phyloP scores from a whole-genome alignment of 495 filamentous ascomycete genomes.

The Tricharina praecox region DNA sequence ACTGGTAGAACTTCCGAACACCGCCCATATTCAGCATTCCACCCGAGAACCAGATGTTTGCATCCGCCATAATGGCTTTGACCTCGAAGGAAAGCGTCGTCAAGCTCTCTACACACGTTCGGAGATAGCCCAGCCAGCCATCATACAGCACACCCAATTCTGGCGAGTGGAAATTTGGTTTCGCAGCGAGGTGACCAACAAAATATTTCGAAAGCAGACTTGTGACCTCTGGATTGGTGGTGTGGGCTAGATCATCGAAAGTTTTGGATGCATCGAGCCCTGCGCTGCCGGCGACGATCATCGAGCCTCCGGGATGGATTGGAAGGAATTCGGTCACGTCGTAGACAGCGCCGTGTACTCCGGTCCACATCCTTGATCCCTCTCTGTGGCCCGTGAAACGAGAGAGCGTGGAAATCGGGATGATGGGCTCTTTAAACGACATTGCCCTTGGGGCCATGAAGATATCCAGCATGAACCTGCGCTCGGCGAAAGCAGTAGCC shows the following conservation, averaged over 20 bases:
- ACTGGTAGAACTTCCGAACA: conserved; percentile 35
- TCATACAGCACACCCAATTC: conserved; percentile 32
- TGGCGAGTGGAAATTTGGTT: conserved; percentile 31
- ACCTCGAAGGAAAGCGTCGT: conserved; percentile 36
- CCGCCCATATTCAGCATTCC: conserved; percentile 33
- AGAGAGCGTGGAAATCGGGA: conserved; percentile 34
- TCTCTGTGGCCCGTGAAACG: conserved; percentile 34
- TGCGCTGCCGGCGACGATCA: conserved; percentile 37
- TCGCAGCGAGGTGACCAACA: conserved; percentile 34
- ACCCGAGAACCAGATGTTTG: conserved; percentile 32
- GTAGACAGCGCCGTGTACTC: conserved; percentile 35
- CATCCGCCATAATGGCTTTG: conserved; percentile 33
- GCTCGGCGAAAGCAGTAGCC: conserved; percentile 36
- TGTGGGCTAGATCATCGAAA: conserved; percentile 37
- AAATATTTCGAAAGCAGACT: conserved; percentile 37
- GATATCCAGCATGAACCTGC: conserved; percentile 38
- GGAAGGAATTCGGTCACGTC: conserved; percentile 36
- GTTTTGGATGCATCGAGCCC: conserved; percentile 36
- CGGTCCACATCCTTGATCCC: conserved; percentile 36
- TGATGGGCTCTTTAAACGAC: conserved; percentile 33
- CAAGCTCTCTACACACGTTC: conserved; percentile 33
- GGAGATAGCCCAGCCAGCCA: conserved; percentile 33
- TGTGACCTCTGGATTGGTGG: conserved; percentile 35
- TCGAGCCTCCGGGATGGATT: conserved; percentile 35
- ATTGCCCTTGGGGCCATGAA: conserved; percentile 39